Base-by-base conservation (phyloP, 768 basidiomycete genomes). In the Butyriboletus loyo region DNA sequence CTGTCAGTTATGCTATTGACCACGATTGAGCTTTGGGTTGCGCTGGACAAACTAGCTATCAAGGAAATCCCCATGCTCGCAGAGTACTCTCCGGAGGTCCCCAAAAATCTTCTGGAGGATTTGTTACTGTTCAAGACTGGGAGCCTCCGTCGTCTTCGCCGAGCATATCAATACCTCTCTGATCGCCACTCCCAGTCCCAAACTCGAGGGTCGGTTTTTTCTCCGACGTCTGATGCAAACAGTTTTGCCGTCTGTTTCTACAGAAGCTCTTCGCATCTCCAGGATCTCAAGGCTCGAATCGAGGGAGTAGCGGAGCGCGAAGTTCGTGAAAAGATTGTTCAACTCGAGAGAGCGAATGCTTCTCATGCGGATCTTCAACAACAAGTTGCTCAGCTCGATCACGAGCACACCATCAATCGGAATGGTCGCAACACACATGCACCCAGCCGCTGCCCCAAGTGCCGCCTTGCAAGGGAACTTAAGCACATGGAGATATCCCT, bases 1-100 rank as follows among this genome's bases (percentile, higher is more conserved):
- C 38, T 66, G 5, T 79, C 78, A 0, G 49, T 74, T 1, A 76
- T 81, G 72, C 57, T 81, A 38, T 61, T 82, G 40, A 66, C 65
- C 4, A 52, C 46, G 22, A 31, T 66, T 4, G 74, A 78, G 31
- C 67, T 74, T 24, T 74, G 73, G 73, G 51, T 72, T 11, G 73
- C 66, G 0, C 50, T 75, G 10, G 74, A 74, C 50, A 66, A 55
- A 13, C 31, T 67, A 11, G 56, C 54, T 0, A 42, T 65, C 28
- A 43, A 21, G 10, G 50, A 60, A 19, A 64, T 54, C n/a, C 64
- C 71, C 4, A 54, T 73, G 6, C 50, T 73, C 8, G 49, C 34
- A 1, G 56, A 71, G 2, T 74, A 71, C 42, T 66, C 66, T 5
- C 74, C 74, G 0, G 73, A 72, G 51, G 52, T 74, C 8, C 61